A percentile compares a stretch with the other conserved stretches of the same genome.
Evolutionary conservation across 352 stramenopile species (phyloP).

Genomic region (Discostella stelligera): DNA sequence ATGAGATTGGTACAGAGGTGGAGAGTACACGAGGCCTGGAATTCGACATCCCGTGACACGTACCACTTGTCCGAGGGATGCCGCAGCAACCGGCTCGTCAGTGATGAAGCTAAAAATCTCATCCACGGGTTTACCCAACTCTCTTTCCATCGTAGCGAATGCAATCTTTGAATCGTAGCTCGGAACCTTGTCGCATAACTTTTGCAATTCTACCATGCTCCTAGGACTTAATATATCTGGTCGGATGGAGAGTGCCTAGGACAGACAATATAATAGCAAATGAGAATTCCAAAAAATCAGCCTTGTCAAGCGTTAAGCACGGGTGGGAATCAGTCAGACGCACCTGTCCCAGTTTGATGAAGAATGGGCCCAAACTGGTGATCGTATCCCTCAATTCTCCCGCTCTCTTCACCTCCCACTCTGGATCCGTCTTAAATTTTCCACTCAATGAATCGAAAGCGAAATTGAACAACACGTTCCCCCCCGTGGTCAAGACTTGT

Average conservation of each 20-base stretch:
- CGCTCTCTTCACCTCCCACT: slow-evolving; percentile 79
- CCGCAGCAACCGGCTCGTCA: slow-evolving; percentile 83
- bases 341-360: slow-evolving; percentile 83
- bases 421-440: slow-evolving; percentile 64
- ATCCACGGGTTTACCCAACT: slow-evolving; percentile 79
- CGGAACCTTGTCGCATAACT: slow-evolving; percentile 87
- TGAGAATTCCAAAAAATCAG: slow-evolving; percentile 3
- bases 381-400: slow-evolving; percentile 83
- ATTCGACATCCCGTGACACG: slow-evolving; percentile 1
- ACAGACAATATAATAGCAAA: slow-evolving; percentile 37
- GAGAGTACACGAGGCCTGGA: background rate
- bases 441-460: slow-evolving; percentile 55
- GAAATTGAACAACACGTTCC: slow-evolving; percentile 45
- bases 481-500: slow-evolving; percentile 67
- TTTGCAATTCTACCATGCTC: slow-evolving; percentile 85
- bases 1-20: background rate
- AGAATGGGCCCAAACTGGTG: slow-evolving; percentile 85
- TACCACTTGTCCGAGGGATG: slow-evolving; percentile 81
- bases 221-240: slow-evolving; percentile 83
- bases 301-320: background rate
- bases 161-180: slow-evolving; percentile 79
- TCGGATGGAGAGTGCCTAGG: slow-evolving; percentile 83
- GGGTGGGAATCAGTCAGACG: background rate
- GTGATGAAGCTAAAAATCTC: slow-evolving; percentile 85
- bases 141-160: slow-evolving; percentile 83